Base-by-base conservation (phyloP, 768 basidiomycete genomes). In the Russula brevipes region DNA sequence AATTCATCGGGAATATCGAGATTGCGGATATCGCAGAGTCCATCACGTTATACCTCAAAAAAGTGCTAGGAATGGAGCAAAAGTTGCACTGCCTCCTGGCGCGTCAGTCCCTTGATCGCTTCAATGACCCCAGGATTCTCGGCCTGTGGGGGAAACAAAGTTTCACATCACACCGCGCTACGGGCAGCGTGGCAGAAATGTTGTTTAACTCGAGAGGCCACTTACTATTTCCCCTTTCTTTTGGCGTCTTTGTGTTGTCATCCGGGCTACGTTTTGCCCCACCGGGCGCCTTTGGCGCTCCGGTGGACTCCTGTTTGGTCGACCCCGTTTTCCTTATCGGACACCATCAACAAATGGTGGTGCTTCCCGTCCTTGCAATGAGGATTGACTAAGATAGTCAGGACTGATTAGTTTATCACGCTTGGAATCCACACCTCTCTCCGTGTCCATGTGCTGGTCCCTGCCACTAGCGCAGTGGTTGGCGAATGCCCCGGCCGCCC, bases 11-110 rank as follows among this genome's bases (percentile, higher is more conserved):
- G 30, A 39, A 60, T 24, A 42, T 60, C 12, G 58, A 50, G 46
- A 39, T 60, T 5, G 17, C 41, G 17, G 63, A 64, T 39, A 24
- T 64, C 36, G 35, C 38, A 42, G 35, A 46, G 24, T 60, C 63
- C 14, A 64, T 64, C n/a, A 44, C 42, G 30, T 16, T 64, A 1
- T 64, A 64, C 54, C 24, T 60, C 46, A 64, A 64, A 17, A 64
- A 60, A 33, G 63, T 64, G 33, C 54, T 7, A 12, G 42, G 33
- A 14, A 51, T 64, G 63, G 49, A 49, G 9, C 54, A 51, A 39
- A 64, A 44, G 47, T 17, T 64, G 5, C 47, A 51, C 38, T 19
- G 30, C 47, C 12, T 64, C 6, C 42, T 51, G 11, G 54, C 47
- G 11, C 47, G n/a, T 45, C 63, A 60, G 41, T 51, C 0, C 59